Evolutionary conservation across 345 rosid species (phyloP).

Genomic region (Cochlearia excelsa): DNA sequence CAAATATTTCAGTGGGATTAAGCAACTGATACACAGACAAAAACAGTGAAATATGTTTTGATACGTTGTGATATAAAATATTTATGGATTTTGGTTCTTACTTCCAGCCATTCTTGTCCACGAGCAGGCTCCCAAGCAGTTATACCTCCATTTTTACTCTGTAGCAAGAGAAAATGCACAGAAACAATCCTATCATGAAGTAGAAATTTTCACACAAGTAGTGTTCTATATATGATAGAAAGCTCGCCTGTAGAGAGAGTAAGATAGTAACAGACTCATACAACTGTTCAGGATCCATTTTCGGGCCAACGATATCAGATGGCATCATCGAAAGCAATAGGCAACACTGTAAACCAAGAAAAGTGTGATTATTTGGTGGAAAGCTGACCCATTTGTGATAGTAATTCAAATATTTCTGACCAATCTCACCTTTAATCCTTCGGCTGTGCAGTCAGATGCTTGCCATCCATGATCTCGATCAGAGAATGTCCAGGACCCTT

Average conservation of each 20-base stretch:
- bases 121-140: constrained; percentile 41
- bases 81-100: constrained; percentile 16
- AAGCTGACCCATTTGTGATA: constrained; percentile 5
- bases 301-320: constrained; percentile 57
- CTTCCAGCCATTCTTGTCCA: constrained; percentile 38
- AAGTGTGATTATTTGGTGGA: constrained; percentile 4
- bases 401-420: not conserved
- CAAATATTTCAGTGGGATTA: constrained; percentile 48
- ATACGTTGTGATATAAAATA: not conserved
- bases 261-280: constrained; percentile 58
- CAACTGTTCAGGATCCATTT: constrained; percentile 48
- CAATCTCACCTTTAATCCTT: constrained; percentile 31
- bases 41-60: not conserved
- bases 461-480: constrained; percentile 42
- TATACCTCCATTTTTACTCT: constrained; percentile 41
- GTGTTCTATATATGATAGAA: not conserved
- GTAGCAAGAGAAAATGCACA: constrained; percentile 8
- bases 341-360: constrained; percentile 50
- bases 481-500: constrained; percentile 42
- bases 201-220: not conserved
- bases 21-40: constrained; percentile 36
- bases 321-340: constrained; percentile 68
- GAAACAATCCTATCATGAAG: not conserved
- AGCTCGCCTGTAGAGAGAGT: constrained; percentile 55
- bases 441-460: constrained; percentile 40